A percentile compares a stretch with the other conserved stretches of the same genome.
These are phyloP conservation scores for Uronychia setigera DNA, from an alignment of 73 alveolate genomes.

Conservation along the genomic window DNA sequence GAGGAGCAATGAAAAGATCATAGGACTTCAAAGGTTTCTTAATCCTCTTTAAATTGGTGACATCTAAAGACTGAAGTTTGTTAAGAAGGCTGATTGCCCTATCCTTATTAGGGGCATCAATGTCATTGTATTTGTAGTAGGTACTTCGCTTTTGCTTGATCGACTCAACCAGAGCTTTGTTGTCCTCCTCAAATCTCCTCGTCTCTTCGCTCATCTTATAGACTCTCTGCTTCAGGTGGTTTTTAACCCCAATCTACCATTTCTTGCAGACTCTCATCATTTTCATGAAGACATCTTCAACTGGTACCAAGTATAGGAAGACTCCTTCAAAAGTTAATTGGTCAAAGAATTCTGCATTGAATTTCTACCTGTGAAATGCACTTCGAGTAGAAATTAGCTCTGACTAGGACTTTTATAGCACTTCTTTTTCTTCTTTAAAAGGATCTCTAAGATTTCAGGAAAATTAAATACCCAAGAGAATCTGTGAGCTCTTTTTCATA, in stretches of 20 bases:
- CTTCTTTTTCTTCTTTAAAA: not conserved
- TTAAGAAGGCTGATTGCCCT: constrained; percentile 71
- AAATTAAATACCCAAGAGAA: not conserved
- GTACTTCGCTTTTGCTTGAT: constrained; percentile 70
- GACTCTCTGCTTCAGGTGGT: constrained; percentile 35
- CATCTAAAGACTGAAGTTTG: constrained; percentile 54
- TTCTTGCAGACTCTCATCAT: not conserved
- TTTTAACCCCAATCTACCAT: constrained; percentile 14
- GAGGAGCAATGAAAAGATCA: constrained; percentile 78
- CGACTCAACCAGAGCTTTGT: constrained; percentile 60
- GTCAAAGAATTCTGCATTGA: not conserved
- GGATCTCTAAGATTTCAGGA: not conserved
- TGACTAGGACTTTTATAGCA: not conserved
- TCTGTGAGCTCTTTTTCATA: not conserved
- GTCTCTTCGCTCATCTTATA: constrained; percentile 62
- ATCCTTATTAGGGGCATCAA: constrained; percentile 75
- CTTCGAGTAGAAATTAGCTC: not conserved
- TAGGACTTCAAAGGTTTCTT: constrained; percentile 68
- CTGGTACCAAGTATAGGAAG: not conserved
- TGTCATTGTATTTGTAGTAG: constrained; percentile 67
- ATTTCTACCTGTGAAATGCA: not conserved
- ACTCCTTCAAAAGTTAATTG: not conserved
- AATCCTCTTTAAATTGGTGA: constrained; percentile 68
- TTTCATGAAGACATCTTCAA: not conserved
- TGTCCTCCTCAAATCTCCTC: constrained; percentile 70